Conservation (phyloP, 805 yeast species). For the Metschnikowia lunata region DNA sequence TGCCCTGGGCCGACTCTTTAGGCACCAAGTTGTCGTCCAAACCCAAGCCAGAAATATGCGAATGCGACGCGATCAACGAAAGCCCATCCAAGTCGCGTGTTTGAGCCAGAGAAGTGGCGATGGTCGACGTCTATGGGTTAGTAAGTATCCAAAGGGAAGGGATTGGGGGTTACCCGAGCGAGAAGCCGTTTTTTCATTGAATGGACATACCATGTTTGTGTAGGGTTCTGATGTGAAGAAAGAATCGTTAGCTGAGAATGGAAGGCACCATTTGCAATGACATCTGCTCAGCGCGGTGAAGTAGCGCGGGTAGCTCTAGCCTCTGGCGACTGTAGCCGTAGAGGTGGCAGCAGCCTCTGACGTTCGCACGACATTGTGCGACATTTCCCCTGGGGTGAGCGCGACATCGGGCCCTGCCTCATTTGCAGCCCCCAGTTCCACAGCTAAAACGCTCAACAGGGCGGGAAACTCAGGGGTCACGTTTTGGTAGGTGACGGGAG, state of each 20-base stretch:
- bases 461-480: too few species aligned
- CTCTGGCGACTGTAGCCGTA: too few species aligned
- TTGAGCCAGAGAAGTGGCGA: slow-evolving; percentile 20
- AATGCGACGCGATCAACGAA: slow-evolving; percentile 92
- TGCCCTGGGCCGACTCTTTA: slow-evolving; percentile 75
- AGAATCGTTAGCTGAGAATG: too few species aligned
- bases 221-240: neutral
- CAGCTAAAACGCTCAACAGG: too few species aligned
- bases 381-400: neutral
- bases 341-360: too few species aligned
- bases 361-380: too few species aligned
- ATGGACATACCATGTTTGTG: neutral
- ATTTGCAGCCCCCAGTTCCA: neutral
- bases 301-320: too few species aligned
- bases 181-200: neutral
- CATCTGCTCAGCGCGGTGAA: too few species aligned
- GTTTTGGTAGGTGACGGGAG: too few species aligned
- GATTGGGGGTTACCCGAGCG: too few species aligned
- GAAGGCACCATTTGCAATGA: too few species aligned
- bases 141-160: neutral
- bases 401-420: neutral
- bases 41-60: slow-evolving; percentile 96
- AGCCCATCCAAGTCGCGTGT: slow-evolving; percentile 41
- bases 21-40: slow-evolving; percentile 88
- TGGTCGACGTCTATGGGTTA: slow-evolving; percentile 16